Evolutionary conservation across 805 yeast species (phyloP), one percentile per base, ranked within the genome.

Genomic region (Ogataea philodendri): DNA sequence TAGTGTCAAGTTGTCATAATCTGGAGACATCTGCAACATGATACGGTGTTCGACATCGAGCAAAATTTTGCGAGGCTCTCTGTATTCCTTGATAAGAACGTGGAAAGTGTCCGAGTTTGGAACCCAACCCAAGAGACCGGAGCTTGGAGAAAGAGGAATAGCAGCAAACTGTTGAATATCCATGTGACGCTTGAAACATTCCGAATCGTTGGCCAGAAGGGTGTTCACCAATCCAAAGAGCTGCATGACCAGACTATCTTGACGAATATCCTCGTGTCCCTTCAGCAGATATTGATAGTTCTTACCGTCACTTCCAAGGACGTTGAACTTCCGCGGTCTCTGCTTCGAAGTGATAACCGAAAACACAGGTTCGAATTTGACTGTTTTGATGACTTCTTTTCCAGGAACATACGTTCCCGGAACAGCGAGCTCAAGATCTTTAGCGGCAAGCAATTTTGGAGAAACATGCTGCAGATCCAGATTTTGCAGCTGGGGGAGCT

Each of bases 211-310:
- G 5, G 81, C 75, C 45, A 93, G 70, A 31, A 94, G 67, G 0
- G 97, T 88, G 56, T 94, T 93, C 3, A 93, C 97, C 54, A 93
- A 69, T 1, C 97, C 97, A 61, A 93, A 90, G 49, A 93, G 67
- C 62, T 93, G 99, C 98, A 93, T 93, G 17, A 90, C 99, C 59
- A 94, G 71, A 53, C 87, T 86, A 64, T 93, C 99, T 59, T 93
- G 99, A 54, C 99, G 76, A 35, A 93, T 86, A 69, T 93, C 99
- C 64, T 93, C 99, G 55, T 93, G 97, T 1, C 97, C 98, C 62
- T 93, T 93, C 53, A 93, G 68, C 2, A 71, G 64, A 60, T 78
- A 94, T 50, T 76, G 84, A 56, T 94, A 88, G 24, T 82, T 85
- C 52, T 84, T 85, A 41, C 98, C 98, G 60, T 93, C 96, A 51